Evolutionary conservation across 345 rosid species (phyloP).

Genomic region (Lepidium aucheri): DNA sequence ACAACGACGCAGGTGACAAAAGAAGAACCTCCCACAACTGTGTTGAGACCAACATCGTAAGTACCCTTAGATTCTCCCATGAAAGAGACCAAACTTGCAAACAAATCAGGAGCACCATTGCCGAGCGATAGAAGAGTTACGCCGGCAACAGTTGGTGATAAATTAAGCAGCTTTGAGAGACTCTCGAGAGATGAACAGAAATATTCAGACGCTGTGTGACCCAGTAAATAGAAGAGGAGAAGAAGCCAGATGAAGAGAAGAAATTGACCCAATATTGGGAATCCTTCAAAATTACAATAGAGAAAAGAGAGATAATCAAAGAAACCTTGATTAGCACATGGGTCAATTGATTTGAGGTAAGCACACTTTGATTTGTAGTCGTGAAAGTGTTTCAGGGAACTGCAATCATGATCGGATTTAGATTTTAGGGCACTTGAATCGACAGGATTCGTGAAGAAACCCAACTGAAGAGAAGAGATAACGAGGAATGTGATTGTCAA

Average conservation of each 20-base stretch:
- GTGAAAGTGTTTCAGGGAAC: slow-evolving; percentile 21
- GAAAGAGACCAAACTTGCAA: slow-evolving; percentile 78
- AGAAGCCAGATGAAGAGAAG: slow-evolving; percentile 66
- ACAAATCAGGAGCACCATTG: slow-evolving; percentile 86
- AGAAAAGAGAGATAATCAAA: slow-evolving; percentile 70
- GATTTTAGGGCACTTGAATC: slow-evolving; percentile 13
- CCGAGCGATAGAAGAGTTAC: slow-evolving; percentile 82
- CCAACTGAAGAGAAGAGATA: slow-evolving; percentile 29
- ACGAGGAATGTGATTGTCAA: slow-evolving; percentile 35
- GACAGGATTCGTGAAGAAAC: slow-evolving; percentile 8
- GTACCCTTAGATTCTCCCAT: slow-evolving; percentile 47
- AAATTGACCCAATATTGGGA: slow-evolving; percentile 38
- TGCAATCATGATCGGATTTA: slow-evolving; percentile 22
- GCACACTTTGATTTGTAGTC: slow-evolving; percentile 52
- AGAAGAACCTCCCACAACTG: slow-evolving; percentile 75
- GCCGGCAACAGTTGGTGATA: slow-evolving; percentile 84
- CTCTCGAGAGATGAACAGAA: slow-evolving; percentile 75
- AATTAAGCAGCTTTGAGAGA: slow-evolving; percentile 60
- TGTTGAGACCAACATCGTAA: slow-evolving; percentile 65
- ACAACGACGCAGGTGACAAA: slow-evolving; percentile 74
- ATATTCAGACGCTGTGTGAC: slow-evolving; percentile 71
- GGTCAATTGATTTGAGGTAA: slow-evolving; percentile 44
- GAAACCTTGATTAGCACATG: slow-evolving; percentile 69
- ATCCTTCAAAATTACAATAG: slow-evolving; percentile 54
- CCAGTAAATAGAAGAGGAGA: slow-evolving; percentile 67